A percentile compares a stretch with the other conserved stretches of the same genome.
These are phyloP conservation scores for Withania somnifera DNA, from an alignment of 305 asterid species.

Conservation along the genomic window DNA sequence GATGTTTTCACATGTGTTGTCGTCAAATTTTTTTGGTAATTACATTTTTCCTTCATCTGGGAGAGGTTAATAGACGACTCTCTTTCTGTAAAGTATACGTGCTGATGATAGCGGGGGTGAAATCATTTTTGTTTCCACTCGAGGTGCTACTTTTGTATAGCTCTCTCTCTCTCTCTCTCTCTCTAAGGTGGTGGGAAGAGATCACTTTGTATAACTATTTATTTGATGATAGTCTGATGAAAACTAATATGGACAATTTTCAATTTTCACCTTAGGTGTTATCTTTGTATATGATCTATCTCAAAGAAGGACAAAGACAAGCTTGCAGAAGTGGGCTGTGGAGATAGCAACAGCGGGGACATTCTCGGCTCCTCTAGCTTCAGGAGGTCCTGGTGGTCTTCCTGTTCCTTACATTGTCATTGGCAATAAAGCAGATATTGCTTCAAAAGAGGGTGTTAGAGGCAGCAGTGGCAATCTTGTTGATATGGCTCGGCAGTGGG, in stretches of 20 bases:
- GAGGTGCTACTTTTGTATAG: background rate
- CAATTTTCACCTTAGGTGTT: slow-evolving; percentile 43
- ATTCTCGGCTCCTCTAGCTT: slow-evolving; percentile 86
- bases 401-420: slow-evolving; percentile 89
- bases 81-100: background rate
- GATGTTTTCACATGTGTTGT: background rate
- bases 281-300: slow-evolving; percentile 92
- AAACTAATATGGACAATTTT: background rate
- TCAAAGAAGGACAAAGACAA: slow-evolving; percentile 79
- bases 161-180: background rate
- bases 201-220: background rate
- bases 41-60: background rate
- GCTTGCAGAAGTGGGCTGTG: slow-evolving; percentile 89
- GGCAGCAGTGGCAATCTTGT: slow-evolving; percentile 98
- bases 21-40: background rate
- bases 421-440: slow-evolving; percentile 83
- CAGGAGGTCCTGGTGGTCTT: slow-evolving; percentile 94
- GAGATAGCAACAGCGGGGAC: slow-evolving; percentile 83
- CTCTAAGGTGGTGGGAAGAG: background rate
- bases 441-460: slow-evolving; percentile 58
- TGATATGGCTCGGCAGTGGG: slow-evolving; percentile 97
- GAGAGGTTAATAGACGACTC: background rate
- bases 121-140: background rate
- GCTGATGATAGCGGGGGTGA: background rate
- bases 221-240: background rate